Base-by-base conservation (phyloP, 176 grass and related monocot species). In the Coix lacrymajobi region DNA sequence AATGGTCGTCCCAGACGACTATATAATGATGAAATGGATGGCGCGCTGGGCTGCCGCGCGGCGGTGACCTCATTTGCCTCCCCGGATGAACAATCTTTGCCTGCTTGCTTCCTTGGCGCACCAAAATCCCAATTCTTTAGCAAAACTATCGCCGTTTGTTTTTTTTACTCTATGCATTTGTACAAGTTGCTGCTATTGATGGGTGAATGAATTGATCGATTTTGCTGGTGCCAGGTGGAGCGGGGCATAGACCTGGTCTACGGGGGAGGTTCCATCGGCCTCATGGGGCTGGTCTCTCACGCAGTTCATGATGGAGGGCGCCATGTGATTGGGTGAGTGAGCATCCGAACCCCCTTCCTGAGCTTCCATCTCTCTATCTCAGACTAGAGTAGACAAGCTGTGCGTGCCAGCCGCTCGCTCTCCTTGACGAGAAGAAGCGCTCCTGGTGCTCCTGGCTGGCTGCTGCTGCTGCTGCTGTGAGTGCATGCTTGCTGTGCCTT, bases 161-260 rank as follows among this genome's bases (percentile, higher is more conserved):
- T n/a, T 31, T 14, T 24, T 11, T 8, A 26, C 15, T 38, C 3
- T 25, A 8, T 57, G 22, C 3, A 32, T 44, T 81, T 63, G 28
- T 62, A 37, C 68, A 37, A 15, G 74, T 10, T 11, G n/a, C 16
- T 24, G 29, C 58, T 26, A 4, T 51, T 11, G 39, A n/a, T 74
- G 68, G 1, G 17, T 64, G 54, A 11, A 12, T 24, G 41, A 49
- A 49, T 33, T 84, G 7, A 66, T 71, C 36, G 32, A 61, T 71
- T 79, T 57, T 58, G 9, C 14, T 83, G 79, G 28, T 91, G 81
- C 79, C 79, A 98, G 96, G 96, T 95, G 79, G 91, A 93, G 83
- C 90, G 88, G 84, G 96, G 92, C 79, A 98, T 98, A 76, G 96
- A 98, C 87, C 77, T 98, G 84, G 96, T 98, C 79, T 98, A 98